Evolutionary conservation across 169 alveolate genomes (phyloP).

Genomic region (Plasmodium yoelii): DNA sequence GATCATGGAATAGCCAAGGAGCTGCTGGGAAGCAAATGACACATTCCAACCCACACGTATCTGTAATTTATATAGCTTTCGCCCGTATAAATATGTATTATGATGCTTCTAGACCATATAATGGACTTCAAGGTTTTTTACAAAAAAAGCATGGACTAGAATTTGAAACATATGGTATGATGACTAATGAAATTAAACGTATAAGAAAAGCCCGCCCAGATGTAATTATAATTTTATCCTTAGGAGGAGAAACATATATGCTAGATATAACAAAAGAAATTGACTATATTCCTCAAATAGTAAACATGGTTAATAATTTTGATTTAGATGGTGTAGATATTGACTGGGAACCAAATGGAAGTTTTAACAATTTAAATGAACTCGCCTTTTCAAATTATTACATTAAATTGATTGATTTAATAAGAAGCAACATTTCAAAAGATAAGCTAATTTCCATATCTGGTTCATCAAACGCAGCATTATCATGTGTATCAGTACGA

Average conservation of each 20-base stretch:
- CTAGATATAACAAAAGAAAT: slow-evolving; percentile 51
- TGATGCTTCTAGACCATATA: slow-evolving; percentile 60
- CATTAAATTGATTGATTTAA: slow-evolving; percentile 34
- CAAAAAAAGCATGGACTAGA: slow-evolving; percentile 47
- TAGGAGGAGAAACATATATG: slow-evolving; percentile 71
- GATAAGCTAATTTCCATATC: slow-evolving; percentile 45
- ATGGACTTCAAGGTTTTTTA: slow-evolving; percentile 32
- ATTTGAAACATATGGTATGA: slow-evolving; percentile 60
- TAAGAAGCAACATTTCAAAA: slow-evolving; percentile 44
- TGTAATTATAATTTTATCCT: slow-evolving; percentile 38
- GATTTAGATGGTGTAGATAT: slow-evolving; percentile 70
- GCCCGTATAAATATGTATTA: slow-evolving; percentile 58
- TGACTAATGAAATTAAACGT: slow-evolving; percentile 50
- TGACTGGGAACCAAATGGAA: slow-evolving; percentile 75
- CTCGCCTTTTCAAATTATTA: slow-evolving; percentile 31
- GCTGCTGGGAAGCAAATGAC: slow-evolving; percentile 45
- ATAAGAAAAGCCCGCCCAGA: slow-evolving; percentile 69
- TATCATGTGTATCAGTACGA: slow-evolving; percentile 48
- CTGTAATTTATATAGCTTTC: slow-evolving; percentile 37
- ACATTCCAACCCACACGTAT: slow-evolving; percentile 39
- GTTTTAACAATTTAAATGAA: slow-evolving; percentile 58
- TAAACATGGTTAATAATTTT: slow-evolving; percentile 33
- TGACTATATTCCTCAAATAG: slow-evolving; percentile 32
- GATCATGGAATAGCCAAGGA: slow-evolving; percentile 71
- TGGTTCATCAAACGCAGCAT: slow-evolving; percentile 64